Evolutionary conservation across 495 filamentous ascomycete species (phyloP), one percentile per base, ranked within the genome.

Genomic region (Talaromyces nanjingensis): DNA sequence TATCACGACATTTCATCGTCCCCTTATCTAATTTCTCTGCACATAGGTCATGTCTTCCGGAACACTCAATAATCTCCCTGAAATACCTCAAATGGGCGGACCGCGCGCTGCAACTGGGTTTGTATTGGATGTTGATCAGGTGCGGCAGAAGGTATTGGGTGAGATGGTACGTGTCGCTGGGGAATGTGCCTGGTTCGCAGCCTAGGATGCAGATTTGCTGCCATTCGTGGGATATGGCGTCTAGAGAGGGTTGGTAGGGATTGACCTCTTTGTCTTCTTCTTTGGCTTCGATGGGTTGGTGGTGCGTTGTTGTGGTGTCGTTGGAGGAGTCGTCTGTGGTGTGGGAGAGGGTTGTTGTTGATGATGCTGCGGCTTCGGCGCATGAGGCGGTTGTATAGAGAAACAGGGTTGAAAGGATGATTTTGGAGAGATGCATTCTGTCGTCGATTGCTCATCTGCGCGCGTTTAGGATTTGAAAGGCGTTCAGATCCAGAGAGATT

Each of bases 91-190:
- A n/a, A 27, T 62, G 60, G 1, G 60, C 60, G 33, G 60, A 49
- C n/a, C 27, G 9, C 3, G 60, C 45, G n/a, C 4, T 53, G 27
- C 60, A 62, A 6, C 14, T 31, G 9, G 60, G 42, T 37, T 62
- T 62, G 47, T 62, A 62, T 62, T 62, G 60, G 18, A 62, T 54
- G 22, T 24, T 31, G 45, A 62, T 54, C 33, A 62, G 27, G 14
- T 62, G 34, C 11, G 42, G 60, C 1, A 62, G 11, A 1, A 62
- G 11, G 27, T 52, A 62, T 24, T 62, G 14, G 2, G 42, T 47
- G 42, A 62, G 16, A 8, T 54, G 52, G 16, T 22, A 12, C 9
- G 42, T 49, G 45, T 62, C 60, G 31, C 42, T 62, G 14, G 60
- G 60, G 12, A 27, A 62, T 22, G 60, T 62, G 25, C 45, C 60